Conservation (phyloP, 805 yeast genomes). For the Pichia deserticola region DNA sequence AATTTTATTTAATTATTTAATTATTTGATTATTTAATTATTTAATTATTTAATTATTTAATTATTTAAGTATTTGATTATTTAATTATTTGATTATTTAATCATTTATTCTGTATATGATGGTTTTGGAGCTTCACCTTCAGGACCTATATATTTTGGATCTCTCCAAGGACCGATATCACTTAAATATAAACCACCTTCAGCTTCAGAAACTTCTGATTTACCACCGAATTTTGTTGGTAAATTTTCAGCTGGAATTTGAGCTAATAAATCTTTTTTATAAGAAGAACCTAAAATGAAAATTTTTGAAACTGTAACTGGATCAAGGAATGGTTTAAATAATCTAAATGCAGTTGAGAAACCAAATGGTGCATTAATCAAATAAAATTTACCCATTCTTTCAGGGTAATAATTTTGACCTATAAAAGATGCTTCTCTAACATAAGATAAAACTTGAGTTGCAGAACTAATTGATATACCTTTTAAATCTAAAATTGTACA, state of each 20-base stretch:
- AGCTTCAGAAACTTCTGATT: constrained; percentile 52
- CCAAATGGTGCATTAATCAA: constrained; percentile 97
- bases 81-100: no score
- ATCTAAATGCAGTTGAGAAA: constrained; percentile 84
- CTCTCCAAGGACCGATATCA: constrained; percentile 98
- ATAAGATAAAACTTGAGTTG: constrained; percentile 77
- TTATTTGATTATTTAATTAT: no score
- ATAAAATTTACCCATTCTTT: constrained; percentile 97
- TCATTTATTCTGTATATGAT: no score
- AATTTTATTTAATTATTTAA: no score
- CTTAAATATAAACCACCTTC: constrained; percentile 80
- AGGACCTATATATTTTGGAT: constrained; percentile 78
- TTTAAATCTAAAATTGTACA: constrained; percentile 94
- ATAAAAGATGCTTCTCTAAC: constrained; percentile 89
- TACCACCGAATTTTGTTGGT: constrained; percentile 88
- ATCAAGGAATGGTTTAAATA: constrained; percentile 90
- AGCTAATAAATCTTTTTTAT: constrained; percentile 74
- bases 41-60: no score
- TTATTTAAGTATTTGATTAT: no score
- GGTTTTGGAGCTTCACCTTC: constrained; percentile 85
- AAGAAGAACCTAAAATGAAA: constrained; percentile 73
- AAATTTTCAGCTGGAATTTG: constrained; percentile 92
- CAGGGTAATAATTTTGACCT: constrained; percentile 97
- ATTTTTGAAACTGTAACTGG: constrained; percentile 97
- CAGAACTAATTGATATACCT: constrained; percentile 81